A percentile compares a stretch with the other conserved stretches of the same genome.
These are phyloP conservation scores for Metahyphopichia silvanorum DNA, from an alignment of 805 yeast genomes.

Conservation along the genomic window DNA sequence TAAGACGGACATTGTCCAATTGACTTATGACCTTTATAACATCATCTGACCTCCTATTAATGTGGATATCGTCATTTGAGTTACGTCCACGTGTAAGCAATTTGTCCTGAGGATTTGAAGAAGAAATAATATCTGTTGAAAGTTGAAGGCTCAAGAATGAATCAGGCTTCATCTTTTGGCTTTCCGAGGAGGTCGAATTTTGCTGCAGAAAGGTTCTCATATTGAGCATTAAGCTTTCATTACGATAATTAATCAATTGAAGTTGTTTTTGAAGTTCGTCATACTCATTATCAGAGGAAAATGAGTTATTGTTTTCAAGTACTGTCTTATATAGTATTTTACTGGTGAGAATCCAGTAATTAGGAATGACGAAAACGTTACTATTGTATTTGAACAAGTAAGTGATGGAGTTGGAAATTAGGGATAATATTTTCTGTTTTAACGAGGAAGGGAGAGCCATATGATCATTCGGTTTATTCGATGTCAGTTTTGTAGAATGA, in stretches of 20 bases:
- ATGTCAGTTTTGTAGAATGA: slow-evolving; percentile 3
- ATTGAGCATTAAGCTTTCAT: slow-evolving; percentile 66
- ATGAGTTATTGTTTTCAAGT: slow-evolving; percentile 10
- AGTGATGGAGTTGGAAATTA: slow-evolving; percentile 26
- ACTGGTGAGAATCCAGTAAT: slow-evolving; percentile 56
- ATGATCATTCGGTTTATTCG: slow-evolving; percentile 6
- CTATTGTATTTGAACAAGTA: slow-evolving; percentile 48
- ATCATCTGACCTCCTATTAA: slow-evolving; percentile 26
- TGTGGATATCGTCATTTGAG: slow-evolving; percentile 12
- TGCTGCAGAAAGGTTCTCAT: slow-evolving; percentile 17
- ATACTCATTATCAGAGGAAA: slow-evolving; percentile 25
- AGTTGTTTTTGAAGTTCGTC: slow-evolving; percentile 43
- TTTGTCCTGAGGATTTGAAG: not conserved
- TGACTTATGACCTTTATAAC: slow-evolving; percentile 28
- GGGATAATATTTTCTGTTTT: slow-evolving; percentile 23
- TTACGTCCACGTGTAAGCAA: no score
- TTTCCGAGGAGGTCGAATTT: no score
- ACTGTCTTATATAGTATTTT: slow-evolving; percentile 43
- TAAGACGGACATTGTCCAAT: slow-evolving; percentile 31
- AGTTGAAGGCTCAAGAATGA: no score
- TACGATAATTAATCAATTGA: slow-evolving; percentile 60
- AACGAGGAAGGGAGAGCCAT: slow-evolving; percentile 13
- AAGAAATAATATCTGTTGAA: not conserved
- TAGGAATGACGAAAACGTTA: slow-evolving; percentile 63
- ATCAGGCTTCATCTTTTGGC: not conserved